A percentile compares a stretch with the other conserved stretches of the same genome.
Conservation (phyloP, 2,329 filamentous ascomycete genomes). For the Aspergillus phoenicis region DNA sequence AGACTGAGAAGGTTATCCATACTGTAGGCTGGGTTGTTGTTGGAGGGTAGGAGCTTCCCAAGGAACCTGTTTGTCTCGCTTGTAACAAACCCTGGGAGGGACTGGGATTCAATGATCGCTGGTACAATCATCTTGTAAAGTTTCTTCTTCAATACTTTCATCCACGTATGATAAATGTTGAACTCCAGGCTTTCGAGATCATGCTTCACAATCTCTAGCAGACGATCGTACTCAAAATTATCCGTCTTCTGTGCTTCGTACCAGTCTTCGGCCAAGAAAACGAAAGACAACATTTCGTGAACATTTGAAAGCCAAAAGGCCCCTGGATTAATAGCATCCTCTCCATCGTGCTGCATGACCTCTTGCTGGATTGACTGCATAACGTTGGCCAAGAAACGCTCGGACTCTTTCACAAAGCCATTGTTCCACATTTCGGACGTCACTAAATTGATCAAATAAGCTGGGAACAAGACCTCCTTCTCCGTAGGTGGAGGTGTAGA, state of each 20-base stretch:
- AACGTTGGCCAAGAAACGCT: slow-evolving; percentile 96
- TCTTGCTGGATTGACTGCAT: slow-evolving; percentile 99
- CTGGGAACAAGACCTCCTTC: slow-evolving; percentile 98
- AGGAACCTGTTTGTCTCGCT: slow-evolving; percentile 98
- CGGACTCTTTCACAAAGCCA: slow-evolving; percentile 98
- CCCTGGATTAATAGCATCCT: slow-evolving; percentile 94
- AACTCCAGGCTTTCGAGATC: slow-evolving; percentile 97
- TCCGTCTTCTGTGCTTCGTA: slow-evolving; percentile 99
- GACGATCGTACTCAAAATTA: slow-evolving; percentile 97
- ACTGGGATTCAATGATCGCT: slow-evolving; percentile 98
- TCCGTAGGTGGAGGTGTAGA: slow-evolving; percentile 88
- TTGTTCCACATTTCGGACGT: slow-evolving; percentile 99
- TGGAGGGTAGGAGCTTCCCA: slow-evolving; percentile 90
- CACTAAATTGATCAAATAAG: slow-evolving; percentile 97
- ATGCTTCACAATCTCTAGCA: slow-evolving; percentile 98
- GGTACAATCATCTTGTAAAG: slow-evolving; percentile 99
- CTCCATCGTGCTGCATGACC: slow-evolving; percentile 97
- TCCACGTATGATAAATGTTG: slow-evolving; percentile 99
- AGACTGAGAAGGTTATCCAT: slow-evolving; percentile 98
- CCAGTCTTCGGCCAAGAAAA: slow-evolving; percentile 99
- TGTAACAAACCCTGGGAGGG: slow-evolving; percentile 95
- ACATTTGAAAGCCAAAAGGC: slow-evolving; percentile 99
- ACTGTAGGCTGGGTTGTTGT: slow-evolving; percentile 91
- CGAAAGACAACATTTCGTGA: slow-evolving; percentile 99
- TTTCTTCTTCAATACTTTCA: slow-evolving; percentile 99